These are phyloP conservation scores for Pterula multifida DNA, from an alignment of 1,284 basidiomycete species.

Conservation along the genomic window DNA sequence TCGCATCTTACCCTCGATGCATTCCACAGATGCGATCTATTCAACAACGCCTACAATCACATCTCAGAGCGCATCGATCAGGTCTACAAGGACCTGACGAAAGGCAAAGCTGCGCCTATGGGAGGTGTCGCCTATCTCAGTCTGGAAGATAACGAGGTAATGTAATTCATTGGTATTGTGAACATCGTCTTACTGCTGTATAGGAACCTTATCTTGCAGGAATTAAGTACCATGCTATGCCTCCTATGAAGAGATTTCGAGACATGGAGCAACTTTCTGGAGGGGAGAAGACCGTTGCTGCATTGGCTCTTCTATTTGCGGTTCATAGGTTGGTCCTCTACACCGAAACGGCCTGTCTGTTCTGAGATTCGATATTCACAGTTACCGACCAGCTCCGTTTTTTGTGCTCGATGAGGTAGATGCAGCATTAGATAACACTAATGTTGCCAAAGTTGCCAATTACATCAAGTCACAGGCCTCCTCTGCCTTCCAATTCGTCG, in stretches of 20 bases:
- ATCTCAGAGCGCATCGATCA: slow-evolving; percentile 91
- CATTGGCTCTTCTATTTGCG: slow-evolving; percentile 88
- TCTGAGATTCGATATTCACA: slow-evolving; percentile 18
- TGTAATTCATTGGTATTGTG: slow-evolving; percentile 10
- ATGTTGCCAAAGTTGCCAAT: slow-evolving; percentile 86
- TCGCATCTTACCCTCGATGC: not conserved
- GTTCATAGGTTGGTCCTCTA: slow-evolving; percentile 68
- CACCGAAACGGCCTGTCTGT: not conserved
- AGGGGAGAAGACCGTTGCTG: slow-evolving; percentile 97
- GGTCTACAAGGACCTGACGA: slow-evolving; percentile 97
- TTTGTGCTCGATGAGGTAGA: slow-evolving; percentile 99
- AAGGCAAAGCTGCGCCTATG: slow-evolving; percentile 84
- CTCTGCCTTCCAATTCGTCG: slow-evolving; percentile 85
- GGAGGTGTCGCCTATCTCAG: slow-evolving; percentile 95
- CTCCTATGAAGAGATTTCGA: slow-evolving; percentile 96
- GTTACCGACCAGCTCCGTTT: slow-evolving; percentile 96
- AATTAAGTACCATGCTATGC: slow-evolving; percentile 98
- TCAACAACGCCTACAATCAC: slow-evolving; percentile 94
- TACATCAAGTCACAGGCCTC: slow-evolving; percentile 80
- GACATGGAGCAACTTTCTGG: slow-evolving; percentile 99
- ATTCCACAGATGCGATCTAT: slow-evolving; percentile 58
- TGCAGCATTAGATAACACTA: slow-evolving; percentile 92
- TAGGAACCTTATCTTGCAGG: slow-evolving; percentile 94
- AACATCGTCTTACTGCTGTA: slow-evolving; percentile 5
- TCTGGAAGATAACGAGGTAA: slow-evolving; percentile 88